Percentiles rank a stretch among this genome's conserved stretches.
These are phyloP conservation scores for Boletus barrowsii DNA, from an alignment of 768 basidiomycete genomes.

Conservation along the genomic window DNA sequence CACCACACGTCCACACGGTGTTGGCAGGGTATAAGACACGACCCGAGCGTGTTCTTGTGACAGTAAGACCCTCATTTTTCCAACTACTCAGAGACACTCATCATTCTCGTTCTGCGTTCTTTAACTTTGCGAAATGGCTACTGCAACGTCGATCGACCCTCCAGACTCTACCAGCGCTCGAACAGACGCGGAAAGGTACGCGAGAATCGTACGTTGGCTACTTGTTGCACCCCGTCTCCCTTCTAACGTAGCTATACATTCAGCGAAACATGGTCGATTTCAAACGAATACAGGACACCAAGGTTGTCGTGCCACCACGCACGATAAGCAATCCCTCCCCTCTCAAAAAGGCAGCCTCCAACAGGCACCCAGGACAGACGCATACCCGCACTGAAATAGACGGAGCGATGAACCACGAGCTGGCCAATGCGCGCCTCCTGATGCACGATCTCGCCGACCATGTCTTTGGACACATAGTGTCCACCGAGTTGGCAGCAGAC, in stretches of 20 bases:
- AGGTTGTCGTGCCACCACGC: not conserved
- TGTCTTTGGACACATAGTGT: not conserved
- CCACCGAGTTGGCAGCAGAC: not conserved
- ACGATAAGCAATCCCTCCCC: slow-evolving; percentile 2
- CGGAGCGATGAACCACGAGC: slow-evolving; percentile 2
- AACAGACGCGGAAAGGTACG: not conserved
- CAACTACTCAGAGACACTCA: not conserved
- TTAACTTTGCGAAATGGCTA: not conserved
- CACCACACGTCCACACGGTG: not conserved
- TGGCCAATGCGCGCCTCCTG: slow-evolving; percentile 4
- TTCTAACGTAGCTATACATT: not conserved
- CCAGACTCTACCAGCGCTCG: not conserved
- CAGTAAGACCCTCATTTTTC: not conserved
- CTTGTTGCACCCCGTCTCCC: not conserved
- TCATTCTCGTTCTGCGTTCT: not conserved
- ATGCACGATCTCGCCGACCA: slow-evolving; percentile 15
- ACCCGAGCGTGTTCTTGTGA: not conserved
- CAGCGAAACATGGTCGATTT: not conserved
- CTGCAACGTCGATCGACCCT: not conserved
- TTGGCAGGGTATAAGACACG: not conserved
- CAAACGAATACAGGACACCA: not conserved
- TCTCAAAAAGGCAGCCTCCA: not conserved
- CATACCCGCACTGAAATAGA: slow-evolving; percentile 1
- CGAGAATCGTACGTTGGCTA: not conserved
- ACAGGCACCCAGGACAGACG: not conserved